Evolutionary conservation across 1,284 basidiomycete species (phyloP).

Genomic region (Austroboletus novae-zelandiae): DNA sequence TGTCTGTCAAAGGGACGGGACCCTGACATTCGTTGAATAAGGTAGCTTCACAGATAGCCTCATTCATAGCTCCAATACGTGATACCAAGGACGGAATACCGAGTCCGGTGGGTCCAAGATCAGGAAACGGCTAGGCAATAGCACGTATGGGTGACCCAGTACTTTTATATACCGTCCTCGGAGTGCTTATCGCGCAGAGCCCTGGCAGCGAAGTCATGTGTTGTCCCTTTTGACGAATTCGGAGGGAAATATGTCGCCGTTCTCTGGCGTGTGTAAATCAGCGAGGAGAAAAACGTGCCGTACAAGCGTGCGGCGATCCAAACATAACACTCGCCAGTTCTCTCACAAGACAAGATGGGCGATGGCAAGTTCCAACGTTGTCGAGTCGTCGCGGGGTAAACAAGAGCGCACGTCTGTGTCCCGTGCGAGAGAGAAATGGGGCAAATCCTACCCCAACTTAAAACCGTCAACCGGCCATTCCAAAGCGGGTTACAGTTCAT

Average conservation of each 20-base stretch:
- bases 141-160: not conserved
- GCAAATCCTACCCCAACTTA: conserved; percentile 4
- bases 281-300: too few relatives aligned
- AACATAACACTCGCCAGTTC: not conserved
- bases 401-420: not conserved
- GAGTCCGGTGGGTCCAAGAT: not conserved
- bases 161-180: conserved; percentile 2
- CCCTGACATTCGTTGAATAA: not conserved
- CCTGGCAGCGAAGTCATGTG: conserved; percentile 3
- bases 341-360: too few relatives aligned
- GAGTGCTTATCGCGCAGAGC: conserved; percentile 12
- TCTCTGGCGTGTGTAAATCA: not conserved
- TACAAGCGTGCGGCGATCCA: not conserved
- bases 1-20: not conserved
- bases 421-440: conserved; percentile 10
- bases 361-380: not conserved
- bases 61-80: not conserved
- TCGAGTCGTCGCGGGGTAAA: not conserved
- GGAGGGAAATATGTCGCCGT: not conserved
- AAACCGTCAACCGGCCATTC: not conserved
- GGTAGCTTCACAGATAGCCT: not conserved
- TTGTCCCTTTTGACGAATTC: not conserved
- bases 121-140: not conserved
- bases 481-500: conserved; percentile 12
- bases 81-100: not conserved